Base-by-base conservation (phyloP, 352 stramenopile species). In the Pythium aphanidermatum region DNA sequence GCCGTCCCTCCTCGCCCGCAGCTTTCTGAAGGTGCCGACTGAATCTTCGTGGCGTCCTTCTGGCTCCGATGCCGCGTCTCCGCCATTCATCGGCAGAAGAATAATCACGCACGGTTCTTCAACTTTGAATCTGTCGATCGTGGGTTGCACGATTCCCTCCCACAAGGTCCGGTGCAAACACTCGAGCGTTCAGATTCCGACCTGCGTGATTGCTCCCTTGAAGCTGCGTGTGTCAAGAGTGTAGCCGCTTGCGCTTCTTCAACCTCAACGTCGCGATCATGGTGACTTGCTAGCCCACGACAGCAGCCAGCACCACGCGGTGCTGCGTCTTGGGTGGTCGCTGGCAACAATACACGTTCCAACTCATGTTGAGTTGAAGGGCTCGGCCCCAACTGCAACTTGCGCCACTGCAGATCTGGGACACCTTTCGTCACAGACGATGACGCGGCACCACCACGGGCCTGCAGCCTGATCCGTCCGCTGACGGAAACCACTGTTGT, bases 331-430 rank as follows among this genome's bases (percentile, higher is more conserved):
- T 33, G 37, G 33, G 25, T 45, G 36, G 45, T 45, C 45, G 13
- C 33, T 38, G 25, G 8, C 34, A 52, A 28, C 35, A 44, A 27
- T 45, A 33, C 28, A 47, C 39, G 24, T 11, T 16, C 24, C 1
- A 17, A 55, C 32, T 48, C 30, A 32, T 24, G 34, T 33, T 36
- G 27, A 24, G 1, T n/a, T 28, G n/a, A n/a, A n/a, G n/a, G n/a
- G n/a, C n/a, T n/a, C n/a, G n/a, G n/a, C 27, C 30, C 39, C 41
- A 48, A 52, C 51, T 52, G 42, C 42, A 52, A 52, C 31, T 52
- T 28, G 35, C 34, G 26, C 19, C 13, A 24, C n/a, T n/a, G n/a
- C n/a, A n/a, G n/a, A 58, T 43, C 42, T 42, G 34, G 49, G 49
- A 57, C 49, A 23, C 25, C 25, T 28, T 31, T 26, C 46, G 49